Percentiles rank a stretch among this genome's conserved stretches.
These are phyloP conservation scores for Solanum dulcamara DNA, from an alignment of 257 asterid species.

Conservation along the genomic window DNA sequence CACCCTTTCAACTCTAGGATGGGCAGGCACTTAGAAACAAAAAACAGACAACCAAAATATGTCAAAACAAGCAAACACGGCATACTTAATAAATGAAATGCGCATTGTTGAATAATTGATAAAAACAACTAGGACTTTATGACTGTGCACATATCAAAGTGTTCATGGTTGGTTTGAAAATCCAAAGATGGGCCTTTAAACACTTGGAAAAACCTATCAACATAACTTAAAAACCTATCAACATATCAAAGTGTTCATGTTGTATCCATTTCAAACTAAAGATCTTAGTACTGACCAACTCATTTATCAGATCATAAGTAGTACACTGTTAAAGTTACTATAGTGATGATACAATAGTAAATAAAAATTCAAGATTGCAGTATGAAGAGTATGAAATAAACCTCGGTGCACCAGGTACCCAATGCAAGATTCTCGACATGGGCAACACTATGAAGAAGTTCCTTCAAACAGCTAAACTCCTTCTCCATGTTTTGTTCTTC, in stretches of 20 bases:
- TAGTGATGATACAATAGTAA: background rate
- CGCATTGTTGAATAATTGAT: background rate
- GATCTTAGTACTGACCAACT: background rate
- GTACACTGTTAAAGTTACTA: background rate
- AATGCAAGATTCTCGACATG: background rate
- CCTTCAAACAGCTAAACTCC: background rate
- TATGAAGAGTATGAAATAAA: background rate
- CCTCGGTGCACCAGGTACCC: background rate
- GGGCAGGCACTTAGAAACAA: background rate
- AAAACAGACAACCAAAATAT: background rate
- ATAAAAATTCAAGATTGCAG: background rate
- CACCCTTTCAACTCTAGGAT: background rate
- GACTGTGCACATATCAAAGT: background rate
- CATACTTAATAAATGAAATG: background rate
- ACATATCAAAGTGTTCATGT: background rate
- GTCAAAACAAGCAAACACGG: background rate
- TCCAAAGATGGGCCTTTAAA: background rate
- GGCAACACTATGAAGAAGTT: background rate
- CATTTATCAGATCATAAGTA: background rate
- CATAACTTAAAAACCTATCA: background rate
- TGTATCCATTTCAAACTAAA: background rate
- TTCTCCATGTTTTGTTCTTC: background rate
- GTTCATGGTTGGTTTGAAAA: background rate
- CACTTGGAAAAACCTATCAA: background rate
- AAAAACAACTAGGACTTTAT: background rate